Conservation (phyloP, 352 stramenopile genomes). For the Lagenidium giganteum region DNA sequence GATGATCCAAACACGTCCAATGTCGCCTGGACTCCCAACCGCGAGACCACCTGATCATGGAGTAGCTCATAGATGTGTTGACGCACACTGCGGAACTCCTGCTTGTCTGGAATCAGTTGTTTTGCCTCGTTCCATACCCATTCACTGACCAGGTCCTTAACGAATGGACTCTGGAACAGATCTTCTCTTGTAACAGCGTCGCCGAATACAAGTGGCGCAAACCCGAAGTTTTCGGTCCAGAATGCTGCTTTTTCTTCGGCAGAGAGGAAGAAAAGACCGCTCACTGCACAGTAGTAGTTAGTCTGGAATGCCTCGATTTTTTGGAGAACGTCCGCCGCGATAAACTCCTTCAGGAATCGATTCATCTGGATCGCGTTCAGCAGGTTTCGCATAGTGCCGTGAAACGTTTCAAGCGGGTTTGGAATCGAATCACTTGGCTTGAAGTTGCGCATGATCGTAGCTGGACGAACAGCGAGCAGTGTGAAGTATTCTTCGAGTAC, state of each 20-base stretch:
- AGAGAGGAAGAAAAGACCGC: conserved; percentile 60
- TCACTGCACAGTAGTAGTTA: conserved; percentile 71
- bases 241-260: conserved; percentile 34
- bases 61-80: conserved; percentile 71
- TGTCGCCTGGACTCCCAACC: conserved; percentile 46
- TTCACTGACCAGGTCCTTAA: conserved; percentile 30
- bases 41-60: conserved; percentile 47
- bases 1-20: conserved; percentile 95
- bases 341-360: conserved; percentile 53
- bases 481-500: conserved; percentile 45
- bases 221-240: conserved; percentile 64
- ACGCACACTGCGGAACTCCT: conserved; percentile 48
- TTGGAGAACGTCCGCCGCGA: conserved; percentile 44
- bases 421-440: conserved; percentile 54
- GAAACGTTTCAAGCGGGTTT: conserved; percentile 66
- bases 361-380: conserved; percentile 65
- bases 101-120: conserved; percentile 55
- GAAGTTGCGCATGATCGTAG: conserved; percentile 37
- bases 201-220: conserved; percentile 40
- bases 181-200: too few species aligned
- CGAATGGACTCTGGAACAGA: conserved; percentile 29
- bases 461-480: conserved; percentile 35
- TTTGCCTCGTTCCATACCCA: conserved; percentile 47
- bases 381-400: conserved; percentile 68
- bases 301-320: conserved; percentile 57